Percentiles rank a stretch among this genome's conserved stretches.
Conservation (phyloP, 768 basidiomycete species). For the Ramaria sp. region DNA sequence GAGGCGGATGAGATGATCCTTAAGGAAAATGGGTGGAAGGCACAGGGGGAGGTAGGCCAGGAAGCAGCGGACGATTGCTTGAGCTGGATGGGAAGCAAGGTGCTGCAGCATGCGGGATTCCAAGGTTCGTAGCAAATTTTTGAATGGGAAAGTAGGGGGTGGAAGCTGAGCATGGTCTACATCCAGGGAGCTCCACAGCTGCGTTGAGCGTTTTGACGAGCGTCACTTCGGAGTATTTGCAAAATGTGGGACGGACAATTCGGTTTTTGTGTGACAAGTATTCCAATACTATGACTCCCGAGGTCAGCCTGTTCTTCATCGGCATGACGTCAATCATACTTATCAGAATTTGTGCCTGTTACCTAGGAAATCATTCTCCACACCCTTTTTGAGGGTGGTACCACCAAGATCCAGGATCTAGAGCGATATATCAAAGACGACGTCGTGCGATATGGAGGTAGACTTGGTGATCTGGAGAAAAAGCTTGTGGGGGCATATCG, state of each 20-base stretch:
- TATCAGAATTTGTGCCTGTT: not conserved
- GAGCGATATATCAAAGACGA: conserved; percentile 87
- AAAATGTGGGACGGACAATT: conserved; percentile 81
- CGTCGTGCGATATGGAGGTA: conserved; percentile 66
- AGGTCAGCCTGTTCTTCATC: conserved; percentile 38
- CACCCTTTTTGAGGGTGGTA: conserved; percentile 83
- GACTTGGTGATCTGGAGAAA: conserved; percentile 72
- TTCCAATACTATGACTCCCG: conserved; percentile 66
- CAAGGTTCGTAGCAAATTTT: conserved; percentile 50
- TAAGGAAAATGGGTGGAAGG: conserved; percentile 17
- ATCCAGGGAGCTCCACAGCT: conserved; percentile 56
- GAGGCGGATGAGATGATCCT: conserved; percentile 13
- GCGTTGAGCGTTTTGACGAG: conserved; percentile 70
- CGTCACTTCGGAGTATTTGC: conserved; percentile 69
- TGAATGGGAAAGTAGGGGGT: not conserved
- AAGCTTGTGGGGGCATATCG: conserved; percentile 77
- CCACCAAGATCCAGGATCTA: conserved; percentile 63
- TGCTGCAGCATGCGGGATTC: conserved; percentile 85
- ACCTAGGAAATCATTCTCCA: conserved; percentile 91
- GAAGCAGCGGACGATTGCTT: conserved; percentile 47
- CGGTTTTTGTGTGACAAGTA: conserved; percentile 76
- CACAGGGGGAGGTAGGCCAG: conserved; percentile 15
- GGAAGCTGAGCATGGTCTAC: not conserved
- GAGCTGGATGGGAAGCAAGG: conserved; percentile 61
- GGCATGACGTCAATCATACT: not conserved